A percentile compares a stretch with the other conserved stretches of the same genome.
phyloP scores from a whole-genome alignment of 768 basidiomycete species.

The Coprinopsis strossmayeri region DNA sequence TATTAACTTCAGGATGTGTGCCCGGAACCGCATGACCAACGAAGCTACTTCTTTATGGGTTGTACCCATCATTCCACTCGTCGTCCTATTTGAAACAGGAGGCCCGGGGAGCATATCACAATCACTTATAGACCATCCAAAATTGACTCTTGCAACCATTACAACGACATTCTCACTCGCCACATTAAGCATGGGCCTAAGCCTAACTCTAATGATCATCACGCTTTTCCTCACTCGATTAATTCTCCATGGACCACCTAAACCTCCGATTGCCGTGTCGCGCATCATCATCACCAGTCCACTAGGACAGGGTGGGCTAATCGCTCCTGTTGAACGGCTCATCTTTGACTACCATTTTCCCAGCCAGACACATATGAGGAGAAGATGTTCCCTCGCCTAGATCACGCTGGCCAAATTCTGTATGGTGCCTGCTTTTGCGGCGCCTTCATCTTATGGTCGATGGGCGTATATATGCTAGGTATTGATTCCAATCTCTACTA shows the following conservation, averaged over 20 bases:
- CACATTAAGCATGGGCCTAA: slow-evolving; percentile 48
- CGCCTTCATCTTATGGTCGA: slow-evolving; percentile 51
- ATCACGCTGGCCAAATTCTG: slow-evolving; percentile 20
- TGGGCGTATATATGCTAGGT: slow-evolving; percentile 62
- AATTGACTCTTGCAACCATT: slow-evolving; percentile 48
- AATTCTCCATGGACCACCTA: slow-evolving; percentile 47
- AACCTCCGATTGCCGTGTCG: slow-evolving; percentile 41
- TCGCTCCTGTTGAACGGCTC: slow-evolving; percentile 26
- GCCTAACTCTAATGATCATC: slow-evolving; percentile 58
- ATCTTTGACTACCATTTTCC: slow-evolving; percentile 4
- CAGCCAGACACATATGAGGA: not conserved
- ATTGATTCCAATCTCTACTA: slow-evolving; percentile 43
- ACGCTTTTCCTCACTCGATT: slow-evolving; percentile 56
- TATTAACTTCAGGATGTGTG: not conserved
- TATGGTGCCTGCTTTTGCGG: slow-evolving; percentile 38
- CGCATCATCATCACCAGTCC: slow-evolving; percentile 38
- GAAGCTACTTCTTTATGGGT: slow-evolving; percentile 63
- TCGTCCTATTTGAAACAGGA: slow-evolving; percentile 65
- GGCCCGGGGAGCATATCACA: slow-evolving; percentile 49
- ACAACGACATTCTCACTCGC: slow-evolving; percentile 36
- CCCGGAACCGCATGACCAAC: not conserved
- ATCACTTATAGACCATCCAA: slow-evolving; percentile 37
- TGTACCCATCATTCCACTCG: slow-evolving; percentile 66
- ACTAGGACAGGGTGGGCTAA: slow-evolving; percentile 38
- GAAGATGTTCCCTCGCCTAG: not conserved